Conservation (phyloP, 371 early-diverging fungal genomes). For the Mucor indicus region DNA sequence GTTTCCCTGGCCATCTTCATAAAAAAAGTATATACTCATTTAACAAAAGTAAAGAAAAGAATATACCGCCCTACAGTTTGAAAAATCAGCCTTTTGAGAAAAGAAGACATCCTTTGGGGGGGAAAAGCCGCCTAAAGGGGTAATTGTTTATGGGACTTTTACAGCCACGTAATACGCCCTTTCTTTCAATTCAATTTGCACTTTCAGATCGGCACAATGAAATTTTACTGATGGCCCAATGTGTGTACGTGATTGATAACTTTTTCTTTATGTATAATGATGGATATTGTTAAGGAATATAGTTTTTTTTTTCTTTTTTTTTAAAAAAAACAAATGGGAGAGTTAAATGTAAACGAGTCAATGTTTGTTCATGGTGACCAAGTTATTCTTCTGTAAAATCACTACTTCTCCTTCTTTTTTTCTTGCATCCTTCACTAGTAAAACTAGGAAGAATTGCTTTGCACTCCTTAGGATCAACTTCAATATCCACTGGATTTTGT, state of each 20-base stretch:
- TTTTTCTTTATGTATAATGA: slow-evolving; percentile 7
- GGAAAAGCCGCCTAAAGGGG: neutral
- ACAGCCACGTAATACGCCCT: neutral
- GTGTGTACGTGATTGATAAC: slow-evolving; percentile 1
- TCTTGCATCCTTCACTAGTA: slow-evolving; percentile 13
- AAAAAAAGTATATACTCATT: neutral
- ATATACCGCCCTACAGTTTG: too few species aligned
- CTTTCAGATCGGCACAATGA: slow-evolving; percentile 1
- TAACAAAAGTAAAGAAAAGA: too few species aligned
- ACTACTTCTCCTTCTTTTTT: slow-evolving; percentile 8
- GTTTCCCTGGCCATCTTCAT: slow-evolving; percentile 7
- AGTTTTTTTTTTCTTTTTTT: slow-evolving; percentile 2
- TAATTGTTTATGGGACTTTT: neutral
- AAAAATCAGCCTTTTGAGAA: neutral
- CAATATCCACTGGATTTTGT: slow-evolving; percentile 11
- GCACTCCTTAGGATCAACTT: slow-evolving; percentile 6
- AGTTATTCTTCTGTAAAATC: slow-evolving; percentile 8
- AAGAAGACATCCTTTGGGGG: neutral
- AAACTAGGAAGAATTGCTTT: slow-evolving; percentile 16
- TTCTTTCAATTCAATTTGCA: neutral
- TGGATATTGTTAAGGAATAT: slow-evolving; percentile 8
- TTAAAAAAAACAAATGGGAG: too few species aligned
- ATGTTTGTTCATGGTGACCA: slow-evolving; percentile 7
- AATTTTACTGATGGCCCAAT: neutral
- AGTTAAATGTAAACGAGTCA: neutral